Percentiles rank a stretch among this genome's conserved stretches.
Evolutionary conservation across 2,329 filamentous ascomycete species (phyloP).

Genomic region (Podosphaera aphanis): DNA sequence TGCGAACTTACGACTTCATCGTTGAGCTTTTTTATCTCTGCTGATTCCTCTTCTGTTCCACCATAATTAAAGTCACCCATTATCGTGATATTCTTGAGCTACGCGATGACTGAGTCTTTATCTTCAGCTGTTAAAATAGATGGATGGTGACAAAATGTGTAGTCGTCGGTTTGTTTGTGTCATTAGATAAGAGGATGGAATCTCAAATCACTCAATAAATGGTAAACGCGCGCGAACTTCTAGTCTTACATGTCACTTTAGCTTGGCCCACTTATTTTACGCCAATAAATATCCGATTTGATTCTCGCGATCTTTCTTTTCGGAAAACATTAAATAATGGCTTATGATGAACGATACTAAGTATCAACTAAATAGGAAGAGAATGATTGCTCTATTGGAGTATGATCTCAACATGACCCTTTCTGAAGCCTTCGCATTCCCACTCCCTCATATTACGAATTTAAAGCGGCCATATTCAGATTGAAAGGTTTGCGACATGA

Average conservation of each 20-base stretch:
- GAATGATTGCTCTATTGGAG: slow-evolving; percentile 30
- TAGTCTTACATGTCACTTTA: neutral
- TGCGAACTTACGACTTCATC: slow-evolving; percentile 44
- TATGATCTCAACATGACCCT: slow-evolving; percentile 34
- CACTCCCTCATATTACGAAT: too few species aligned
- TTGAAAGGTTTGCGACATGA: too few species aligned
- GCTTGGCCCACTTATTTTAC: neutral
- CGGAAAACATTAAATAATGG: slow-evolving; percentile 17
- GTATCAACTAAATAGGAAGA: slow-evolving; percentile 44
- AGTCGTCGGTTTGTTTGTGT: neutral
- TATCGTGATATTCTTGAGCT: slow-evolving; percentile 3
- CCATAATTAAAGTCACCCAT: slow-evolving; percentile 58
- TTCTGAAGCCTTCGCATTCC: slow-evolving; percentile 42
- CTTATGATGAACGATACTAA: slow-evolving; percentile 35
- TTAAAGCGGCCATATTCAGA: too few species aligned
- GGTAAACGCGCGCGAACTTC: neutral
- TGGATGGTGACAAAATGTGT: neutral
- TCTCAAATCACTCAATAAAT: neutral
- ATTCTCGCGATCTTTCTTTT: slow-evolving; percentile 7
- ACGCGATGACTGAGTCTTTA: neutral
- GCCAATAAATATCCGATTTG: neutral
- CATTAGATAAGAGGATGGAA: neutral
- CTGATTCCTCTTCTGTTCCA: slow-evolving; percentile 57
- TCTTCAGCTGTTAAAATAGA: neutral
- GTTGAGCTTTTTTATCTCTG: slow-evolving; percentile 58